Evolutionary conservation across 164 flowering plant species (phyloP).

Genomic region (Akebia trifoliata): DNA sequence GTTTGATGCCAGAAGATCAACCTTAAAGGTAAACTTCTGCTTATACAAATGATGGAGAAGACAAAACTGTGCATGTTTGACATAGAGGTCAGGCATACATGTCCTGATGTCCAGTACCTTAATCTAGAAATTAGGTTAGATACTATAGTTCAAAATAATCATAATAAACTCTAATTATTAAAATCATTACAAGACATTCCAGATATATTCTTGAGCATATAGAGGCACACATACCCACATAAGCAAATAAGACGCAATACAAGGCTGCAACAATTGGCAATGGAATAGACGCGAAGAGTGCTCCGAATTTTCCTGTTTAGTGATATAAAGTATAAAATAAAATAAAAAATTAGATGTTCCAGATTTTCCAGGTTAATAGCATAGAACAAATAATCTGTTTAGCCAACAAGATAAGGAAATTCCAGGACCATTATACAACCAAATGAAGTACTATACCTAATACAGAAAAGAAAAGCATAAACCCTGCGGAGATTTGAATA

Average conservation of each 20-base stretch:
- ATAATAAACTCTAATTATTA: too few species aligned
- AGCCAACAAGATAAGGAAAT: conserved; percentile 1
- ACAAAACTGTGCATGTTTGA: too few species aligned
- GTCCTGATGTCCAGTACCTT: too few species aligned
- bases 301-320: conserved; percentile 27
- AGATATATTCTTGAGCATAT: background rate
- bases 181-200: background rate
- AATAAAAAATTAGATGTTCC: background rate
- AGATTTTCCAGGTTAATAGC: background rate
- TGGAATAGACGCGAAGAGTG: conserved; percentile 28
- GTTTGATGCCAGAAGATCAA: too few species aligned
- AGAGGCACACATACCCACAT: conserved; percentile 42
- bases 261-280: conserved; percentile 30
- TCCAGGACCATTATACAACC: conserved; percentile 19
- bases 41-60: too few species aligned
- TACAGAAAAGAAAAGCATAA: conserved; percentile 77
- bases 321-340: conserved; percentile 1
- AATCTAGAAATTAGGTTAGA: too few species aligned
- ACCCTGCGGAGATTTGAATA: conserved; percentile 54
- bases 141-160: too few species aligned
- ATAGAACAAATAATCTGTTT: background rate
- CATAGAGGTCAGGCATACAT: too few species aligned
- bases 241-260: conserved; percentile 53
- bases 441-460: conserved; percentile 37
- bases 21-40: too few species aligned